Base-by-base conservation (phyloP, 2,329 filamentous ascomycete species). In the Talaromyces sp. region DNA sequence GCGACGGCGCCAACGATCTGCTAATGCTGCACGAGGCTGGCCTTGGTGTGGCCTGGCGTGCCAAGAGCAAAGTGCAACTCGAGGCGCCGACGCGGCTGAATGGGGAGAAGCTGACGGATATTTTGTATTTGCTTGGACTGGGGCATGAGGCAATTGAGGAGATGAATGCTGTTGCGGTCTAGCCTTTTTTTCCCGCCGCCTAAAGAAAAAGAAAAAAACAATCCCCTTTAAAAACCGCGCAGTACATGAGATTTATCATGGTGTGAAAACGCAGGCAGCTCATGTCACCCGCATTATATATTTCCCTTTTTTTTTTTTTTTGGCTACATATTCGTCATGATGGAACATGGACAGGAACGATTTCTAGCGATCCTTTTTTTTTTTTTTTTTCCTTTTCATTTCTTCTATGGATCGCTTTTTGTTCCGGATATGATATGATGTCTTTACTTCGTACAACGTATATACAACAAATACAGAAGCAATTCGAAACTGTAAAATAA, bases 1-100 rank as follows among this genome's bases (percentile, higher is more conserved):
- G 86, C 10, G 86, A 88, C 66, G 86, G 86, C 35, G 85, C 84
- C 26, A 88, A 88, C 65, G 86, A 88, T 67, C 74, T 88, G 27
- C 80, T 82, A 17, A 88, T 88, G 86, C 84, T 88, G 73, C 78
- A 81, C 55, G 80, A 81, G 7, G 85, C 86, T 6, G 85, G 84
- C 7, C 69, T 87, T 50, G 86, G 86, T 10, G 80, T 88, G 8
- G 86, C 86, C 8, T 87, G 85, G 75, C 82, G 84, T 64, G 86
- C 86, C 31, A 88, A 88, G 77, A 81, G 80, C 55, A 86, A 82
- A 70, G 86, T 88, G 50, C 86, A 88, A 71, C 75, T 81, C 64
- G 80, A 83, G 65, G 86, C 86, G 13, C 85, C 86, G 1, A 80
- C 82, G 21, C 78, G 83, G 57, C 67, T 88, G 64, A 88, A 88